Percentiles rank a stretch among this genome's conserved stretches.
Conservation (phyloP, 108 stramenopile species). For the Pseudonitzschia delicatissima region DNA sequence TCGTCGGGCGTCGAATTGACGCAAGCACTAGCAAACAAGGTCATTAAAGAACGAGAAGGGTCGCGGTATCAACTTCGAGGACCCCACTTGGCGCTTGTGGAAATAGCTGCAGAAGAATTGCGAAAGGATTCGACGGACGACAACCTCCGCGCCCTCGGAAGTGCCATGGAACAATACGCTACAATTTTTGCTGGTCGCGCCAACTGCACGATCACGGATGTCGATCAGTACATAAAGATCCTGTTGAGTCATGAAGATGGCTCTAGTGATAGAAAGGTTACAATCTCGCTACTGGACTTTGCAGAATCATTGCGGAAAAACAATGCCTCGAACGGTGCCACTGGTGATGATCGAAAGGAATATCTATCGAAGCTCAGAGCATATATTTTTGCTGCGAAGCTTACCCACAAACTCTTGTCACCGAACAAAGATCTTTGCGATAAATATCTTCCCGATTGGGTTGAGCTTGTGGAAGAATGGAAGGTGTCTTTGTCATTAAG, state of each 20-base stretch:
- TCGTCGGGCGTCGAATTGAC: conserved; percentile 7
- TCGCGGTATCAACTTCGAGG: conserved; percentile 40
- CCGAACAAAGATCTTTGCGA: conserved; percentile 17
- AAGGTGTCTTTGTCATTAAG: conserved; percentile 24
- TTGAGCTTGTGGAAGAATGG: conserved; percentile 42
- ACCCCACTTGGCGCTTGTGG: conserved; percentile 54
- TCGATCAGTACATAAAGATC: conserved; percentile 47
- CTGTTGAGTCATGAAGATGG: neutral
- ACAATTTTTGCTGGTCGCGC: conserved; percentile 47
- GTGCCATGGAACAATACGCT: conserved; percentile 46
- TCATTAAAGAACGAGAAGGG: conserved; percentile 25
- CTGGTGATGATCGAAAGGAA: conserved; percentile 27
- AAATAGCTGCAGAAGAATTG: conserved; percentile 40
- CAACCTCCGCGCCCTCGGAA: conserved; percentile 8
- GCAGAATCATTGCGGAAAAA: conserved; percentile 27
- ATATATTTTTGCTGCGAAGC: conserved; percentile 62
- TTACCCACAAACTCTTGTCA: conserved; percentile 44
- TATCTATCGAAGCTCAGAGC: conserved; percentile 43
- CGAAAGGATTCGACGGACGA: conserved; percentile 19
- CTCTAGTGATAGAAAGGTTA: neutral
- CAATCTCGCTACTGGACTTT: conserved; percentile 31
- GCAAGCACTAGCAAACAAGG: conserved; percentile 13
- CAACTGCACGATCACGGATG: conserved; percentile 68
- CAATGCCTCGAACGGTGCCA: neutral
- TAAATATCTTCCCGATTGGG: conserved; percentile 36